Conservation (phyloP, 257 asterid species). For the Oldenlandia corymbosa region DNA sequence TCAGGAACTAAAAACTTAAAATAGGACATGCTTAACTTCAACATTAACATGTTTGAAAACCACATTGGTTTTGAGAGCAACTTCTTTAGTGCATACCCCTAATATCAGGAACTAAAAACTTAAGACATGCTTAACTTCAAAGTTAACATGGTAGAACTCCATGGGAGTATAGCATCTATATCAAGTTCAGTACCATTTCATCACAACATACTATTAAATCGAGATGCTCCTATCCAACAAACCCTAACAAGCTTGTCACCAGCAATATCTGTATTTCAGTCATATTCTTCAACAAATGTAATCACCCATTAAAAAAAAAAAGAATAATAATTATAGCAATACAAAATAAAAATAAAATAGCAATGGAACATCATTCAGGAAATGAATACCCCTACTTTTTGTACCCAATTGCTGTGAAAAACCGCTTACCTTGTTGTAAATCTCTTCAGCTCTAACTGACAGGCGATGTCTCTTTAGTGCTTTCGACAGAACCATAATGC, state of each 20-base stretch:
- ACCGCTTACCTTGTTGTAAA: conserved; percentile 59
- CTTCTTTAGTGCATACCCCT: too few relatives aligned
- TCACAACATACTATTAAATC: background rate
- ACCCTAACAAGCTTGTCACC: background rate
- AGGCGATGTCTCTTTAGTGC: conserved; percentile 41
- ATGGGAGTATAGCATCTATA: background rate
- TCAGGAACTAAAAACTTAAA: background rate
- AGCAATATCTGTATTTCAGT: background rate
- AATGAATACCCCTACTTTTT: background rate
- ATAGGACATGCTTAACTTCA: too few relatives aligned
- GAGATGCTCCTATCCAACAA: background rate
- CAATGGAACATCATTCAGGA: background rate
- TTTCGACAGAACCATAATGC: conserved; percentile 44
- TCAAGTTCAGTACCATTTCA: background rate
- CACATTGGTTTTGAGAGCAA: too few relatives aligned
- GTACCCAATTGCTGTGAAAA: conserved; percentile 5
- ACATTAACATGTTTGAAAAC: too few relatives aligned
- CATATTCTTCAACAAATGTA: conserved; percentile 4
- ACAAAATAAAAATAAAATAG: too few relatives aligned
- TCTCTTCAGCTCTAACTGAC: conserved; percentile 67
- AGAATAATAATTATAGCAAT: too few relatives aligned
- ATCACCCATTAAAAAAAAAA: too few relatives aligned
- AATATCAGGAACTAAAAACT: background rate
- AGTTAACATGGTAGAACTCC: background rate
- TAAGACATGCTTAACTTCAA: background rate